phyloP scores from a whole-genome alignment of 1,284 basidiomycete species.

The Chalciporus sp. region DNA sequence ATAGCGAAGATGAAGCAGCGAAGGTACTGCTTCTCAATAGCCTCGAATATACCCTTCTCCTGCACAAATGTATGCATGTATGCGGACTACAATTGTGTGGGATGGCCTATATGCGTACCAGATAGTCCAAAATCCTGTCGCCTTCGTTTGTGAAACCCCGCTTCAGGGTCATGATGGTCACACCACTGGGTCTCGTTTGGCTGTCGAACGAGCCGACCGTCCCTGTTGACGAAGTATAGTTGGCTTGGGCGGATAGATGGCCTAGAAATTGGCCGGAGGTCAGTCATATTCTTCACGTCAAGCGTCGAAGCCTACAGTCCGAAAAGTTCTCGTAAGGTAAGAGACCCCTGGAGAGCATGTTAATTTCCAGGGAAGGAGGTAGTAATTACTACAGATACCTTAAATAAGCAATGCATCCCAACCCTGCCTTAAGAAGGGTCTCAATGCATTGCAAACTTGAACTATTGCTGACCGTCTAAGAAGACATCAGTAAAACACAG shows the following conservation, averaged over 20 bases:
- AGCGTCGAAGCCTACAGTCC: conserved; percentile 49
- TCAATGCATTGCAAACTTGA: conserved; percentile 70
- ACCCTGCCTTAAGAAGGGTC: conserved; percentile 68
- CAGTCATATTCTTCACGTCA: background rate
- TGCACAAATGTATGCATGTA: conserved; percentile 30
- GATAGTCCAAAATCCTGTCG: conserved; percentile 75
- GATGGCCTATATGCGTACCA: conserved; percentile 50
- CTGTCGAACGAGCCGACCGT: conserved; percentile 27
- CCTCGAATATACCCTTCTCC: conserved; percentile 83
- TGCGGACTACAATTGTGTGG: background rate
- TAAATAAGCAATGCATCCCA: conserved; percentile 78
- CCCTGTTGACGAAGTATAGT: conserved; percentile 12
- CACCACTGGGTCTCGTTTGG: conserved; percentile 24
- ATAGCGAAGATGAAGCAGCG: conserved; percentile 81
- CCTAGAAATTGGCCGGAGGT: conserved; percentile 17
- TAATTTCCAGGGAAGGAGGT: conserved; percentile 3
- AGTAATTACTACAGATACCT: conserved; percentile 43
- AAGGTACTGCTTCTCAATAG: conserved; percentile 74
- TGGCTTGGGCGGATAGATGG: conserved; percentile 33
- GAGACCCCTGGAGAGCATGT: conserved; percentile 38
- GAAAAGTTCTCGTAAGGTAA: conserved; percentile 80
- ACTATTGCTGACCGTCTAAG: conserved; percentile 51
- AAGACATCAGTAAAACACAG: conserved; percentile 9
- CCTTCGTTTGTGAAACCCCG: conserved; percentile 79
- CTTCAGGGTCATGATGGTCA: conserved; percentile 61